Evolutionary conservation across 441 rosid genomes (phyloP), one percentile per base, ranked within the genome.

Genomic region (Croton setiger): DNA sequence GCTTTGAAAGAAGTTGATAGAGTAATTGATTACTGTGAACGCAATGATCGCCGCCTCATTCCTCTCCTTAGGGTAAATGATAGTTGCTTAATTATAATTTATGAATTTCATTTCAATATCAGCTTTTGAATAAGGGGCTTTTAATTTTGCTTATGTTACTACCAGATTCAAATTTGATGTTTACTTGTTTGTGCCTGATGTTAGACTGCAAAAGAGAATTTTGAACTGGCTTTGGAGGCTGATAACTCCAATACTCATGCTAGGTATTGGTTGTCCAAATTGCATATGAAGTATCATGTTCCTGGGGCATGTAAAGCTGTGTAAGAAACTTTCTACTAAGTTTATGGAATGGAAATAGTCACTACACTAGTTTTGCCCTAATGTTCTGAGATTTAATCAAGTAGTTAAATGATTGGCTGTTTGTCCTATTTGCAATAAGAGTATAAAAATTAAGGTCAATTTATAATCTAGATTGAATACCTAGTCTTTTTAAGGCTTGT

Each of bases 171-270:
- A 48, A 39, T 17, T 64, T 5, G 37, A 15, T 44, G n/a, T 69
- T n/a, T 44, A 4, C 60, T 52, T 49, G 54, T 65, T 27, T 66
- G 51, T 60, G 17, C 64, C 72, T 72, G 47, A 41, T 64, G n/a
- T 64, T 68, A 94, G 99, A 81, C 86, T 51, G 97, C 92, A n/a
- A 94, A 92, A 75, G 96, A 92, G 75, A 92, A 87, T 76, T 92
- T 94, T 77, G 94, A 92, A 79, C 74, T 92, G 87, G 96, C 94
- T 65, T 62, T 94, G 21, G 94, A 85, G 82, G 91, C 83, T 62
- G 97, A 92, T 81, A 83, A 78, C 78, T 82, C 89, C 35, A 90
- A 88, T 76, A 90, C 93, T 23, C 97, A 85, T 76, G 99, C 97
- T 17, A 86, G 96, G 72, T 90, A 68, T 69, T 94, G 99, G 98